A percentile compares a stretch with the other conserved stretches of the same genome.
These are phyloP conservation scores for Hysterium pulicare DNA, from an alignment of 2,329 filamentous ascomycete genomes.

Conservation along the genomic window DNA sequence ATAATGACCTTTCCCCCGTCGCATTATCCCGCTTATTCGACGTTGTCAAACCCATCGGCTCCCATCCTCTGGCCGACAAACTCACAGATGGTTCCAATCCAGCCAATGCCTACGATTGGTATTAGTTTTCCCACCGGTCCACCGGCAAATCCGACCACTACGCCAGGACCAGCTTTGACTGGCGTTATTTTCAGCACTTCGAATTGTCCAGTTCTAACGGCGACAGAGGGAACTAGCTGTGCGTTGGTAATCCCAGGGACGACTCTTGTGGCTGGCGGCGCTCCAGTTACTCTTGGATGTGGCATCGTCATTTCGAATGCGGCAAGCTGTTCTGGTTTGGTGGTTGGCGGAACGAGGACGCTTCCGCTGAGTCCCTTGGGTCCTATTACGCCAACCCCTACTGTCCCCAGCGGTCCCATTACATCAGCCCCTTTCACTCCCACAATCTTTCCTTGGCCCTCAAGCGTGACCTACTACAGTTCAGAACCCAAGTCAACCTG, in stretches of 20 bases:
- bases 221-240: background rate
- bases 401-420: no score
- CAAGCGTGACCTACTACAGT: conserved; percentile 2
- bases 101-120: conserved; percentile 1
- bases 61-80: background rate
- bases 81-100: background rate
- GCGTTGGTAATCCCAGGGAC: background rate
- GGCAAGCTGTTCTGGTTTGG: background rate
- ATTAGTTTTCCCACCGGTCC: background rate
- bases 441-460: background rate
- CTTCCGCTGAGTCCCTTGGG: background rate
- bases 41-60: background rate
- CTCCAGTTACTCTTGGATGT: background rate
- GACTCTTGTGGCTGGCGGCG: background rate
- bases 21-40: background rate
- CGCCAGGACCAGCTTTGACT: background rate
- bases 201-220: background rate
- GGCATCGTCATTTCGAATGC: background rate
- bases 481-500: conserved; percentile 2
- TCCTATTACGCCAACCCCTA: background rate
- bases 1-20: conserved; percentile 3
- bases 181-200: background rate
- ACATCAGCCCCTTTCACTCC: no score
- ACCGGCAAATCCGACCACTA: background rate
- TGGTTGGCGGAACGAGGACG: background rate